Evolutionary conservation across 164 flowering plant species (phyloP).

Genomic region (Warburgia ugandensis): DNA sequence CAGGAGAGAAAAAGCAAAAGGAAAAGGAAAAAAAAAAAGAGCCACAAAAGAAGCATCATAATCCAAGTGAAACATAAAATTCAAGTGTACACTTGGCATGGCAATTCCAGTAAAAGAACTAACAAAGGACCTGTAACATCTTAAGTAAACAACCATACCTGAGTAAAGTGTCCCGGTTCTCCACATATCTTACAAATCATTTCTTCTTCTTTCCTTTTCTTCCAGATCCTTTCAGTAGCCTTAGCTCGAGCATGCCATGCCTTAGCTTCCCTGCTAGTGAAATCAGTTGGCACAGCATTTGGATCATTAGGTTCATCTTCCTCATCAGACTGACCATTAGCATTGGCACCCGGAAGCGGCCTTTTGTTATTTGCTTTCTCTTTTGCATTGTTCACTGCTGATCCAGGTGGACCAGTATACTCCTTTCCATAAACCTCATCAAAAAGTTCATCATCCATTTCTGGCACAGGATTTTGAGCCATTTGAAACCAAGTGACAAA

Average conservation of each 20-base stretch:
- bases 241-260: slow-evolving; percentile 99
- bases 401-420: slow-evolving; percentile 80
- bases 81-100: too few relatives aligned
- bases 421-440: slow-evolving; percentile 81
- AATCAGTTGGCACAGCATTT: slow-evolving; percentile 98
- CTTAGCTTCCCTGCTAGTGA: slow-evolving; percentile 97
- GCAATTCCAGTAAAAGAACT: too few relatives aligned
- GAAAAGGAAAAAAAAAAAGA: too few relatives aligned
- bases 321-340: slow-evolving; percentile 40
- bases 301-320: slow-evolving; percentile 85
- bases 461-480: slow-evolving; percentile 58
- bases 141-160: slow-evolving; percentile 46
- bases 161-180: slow-evolving; percentile 94
- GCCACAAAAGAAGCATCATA: too few relatives aligned
- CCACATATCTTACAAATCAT: slow-evolving; percentile 99
- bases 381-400: slow-evolving; percentile 23
- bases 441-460: slow-evolving; percentile 79
- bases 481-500: slow-evolving; percentile 23
- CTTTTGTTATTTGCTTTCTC: slow-evolving; percentile 50
- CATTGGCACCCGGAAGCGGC: slow-evolving; percentile 34
- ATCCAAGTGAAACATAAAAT: too few relatives aligned
- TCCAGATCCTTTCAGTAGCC: slow-evolving; percentile 99
- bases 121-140: too few relatives aligned
- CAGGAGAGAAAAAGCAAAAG: too few relatives aligned
- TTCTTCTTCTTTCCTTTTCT: slow-evolving; percentile 98